phyloP scores from a whole-genome alignment of 352 stramenopile species.

The Peronospora destructor region DNA sequence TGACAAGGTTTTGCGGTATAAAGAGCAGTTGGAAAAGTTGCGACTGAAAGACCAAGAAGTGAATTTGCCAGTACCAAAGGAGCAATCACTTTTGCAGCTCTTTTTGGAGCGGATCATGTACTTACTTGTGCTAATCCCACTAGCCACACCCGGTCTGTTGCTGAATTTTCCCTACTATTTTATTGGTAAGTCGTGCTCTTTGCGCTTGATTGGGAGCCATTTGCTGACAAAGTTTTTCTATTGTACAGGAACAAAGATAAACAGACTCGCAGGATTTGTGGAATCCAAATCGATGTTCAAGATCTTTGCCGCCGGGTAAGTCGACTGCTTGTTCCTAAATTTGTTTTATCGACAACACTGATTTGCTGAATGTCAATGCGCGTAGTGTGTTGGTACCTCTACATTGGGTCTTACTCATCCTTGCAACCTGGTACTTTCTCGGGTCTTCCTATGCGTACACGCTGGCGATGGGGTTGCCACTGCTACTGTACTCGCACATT shows the following conservation, averaged over 20 bases:
- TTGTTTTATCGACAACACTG: constrained; percentile 2
- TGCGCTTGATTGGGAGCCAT: not conserved
- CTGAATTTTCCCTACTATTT: constrained; percentile 79
- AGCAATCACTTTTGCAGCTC: constrained; percentile 49
- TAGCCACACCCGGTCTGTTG: constrained; percentile 59
- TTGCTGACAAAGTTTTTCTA: not conserved
- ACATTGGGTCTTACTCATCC: constrained; percentile 60
- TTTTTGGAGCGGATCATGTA: constrained; percentile 65
- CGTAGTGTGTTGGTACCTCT: constrained; percentile 55
- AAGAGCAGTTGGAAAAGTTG: constrained; percentile 46
- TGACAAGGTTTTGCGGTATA: constrained; percentile 56
- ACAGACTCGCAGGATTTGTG: constrained; percentile 53
- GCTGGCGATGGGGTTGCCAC: constrained; percentile 44
- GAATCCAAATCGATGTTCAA: constrained; percentile 82
- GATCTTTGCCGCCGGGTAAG: constrained; percentile 60
- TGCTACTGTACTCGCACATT: constrained; percentile 75
- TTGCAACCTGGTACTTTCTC: constrained; percentile 45
- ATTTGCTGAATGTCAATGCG: constrained; percentile 5
- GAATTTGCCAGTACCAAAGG: constrained; percentile 35
- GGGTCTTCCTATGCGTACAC: constrained; percentile 54
- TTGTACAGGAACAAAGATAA: constrained; percentile 52
- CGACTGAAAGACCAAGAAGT: constrained; percentile 70
- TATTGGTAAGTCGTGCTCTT: constrained; percentile 37
- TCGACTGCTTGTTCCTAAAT: constrained; percentile 1
- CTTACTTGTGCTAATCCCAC: constrained; percentile 54